Conservation (phyloP, 768 basidiomycete species). For the Boletus reticulatus region DNA sequence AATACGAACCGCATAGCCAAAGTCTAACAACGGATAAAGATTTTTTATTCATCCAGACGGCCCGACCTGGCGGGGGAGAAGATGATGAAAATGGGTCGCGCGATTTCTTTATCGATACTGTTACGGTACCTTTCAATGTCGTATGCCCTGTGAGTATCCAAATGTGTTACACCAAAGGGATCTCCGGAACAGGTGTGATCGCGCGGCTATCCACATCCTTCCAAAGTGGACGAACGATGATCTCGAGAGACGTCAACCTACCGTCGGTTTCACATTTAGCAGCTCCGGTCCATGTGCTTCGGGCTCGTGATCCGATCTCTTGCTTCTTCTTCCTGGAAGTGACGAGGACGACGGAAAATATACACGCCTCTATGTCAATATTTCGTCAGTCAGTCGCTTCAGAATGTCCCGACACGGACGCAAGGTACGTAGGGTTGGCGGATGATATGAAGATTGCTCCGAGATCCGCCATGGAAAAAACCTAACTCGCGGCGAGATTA, state of each 20-base stretch:
- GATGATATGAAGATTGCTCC: neutral
- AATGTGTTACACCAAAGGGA: neutral
- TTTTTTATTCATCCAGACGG: constrained; percentile 1
- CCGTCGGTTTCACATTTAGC: neutral
- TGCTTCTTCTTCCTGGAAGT: constrained; percentile 5
- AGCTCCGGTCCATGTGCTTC: neutral
- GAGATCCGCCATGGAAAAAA: constrained; percentile 15
- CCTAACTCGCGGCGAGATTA: constrained; percentile 21
- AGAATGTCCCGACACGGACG: neutral
- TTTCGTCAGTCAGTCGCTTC: neutral
- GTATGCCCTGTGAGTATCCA: constrained; percentile 2
- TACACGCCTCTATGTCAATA: neutral
- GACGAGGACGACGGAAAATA: neutral
- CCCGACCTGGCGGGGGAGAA: neutral
- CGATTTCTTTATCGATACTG: constrained; percentile 3
- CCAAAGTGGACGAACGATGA: constrained; percentile 15
- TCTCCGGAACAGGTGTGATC: constrained; percentile 14
- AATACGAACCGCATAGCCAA: neutral
- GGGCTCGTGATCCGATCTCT: constrained; percentile 6
- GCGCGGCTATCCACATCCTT: constrained; percentile 22
- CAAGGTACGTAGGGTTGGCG: neutral
- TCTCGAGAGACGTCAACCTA: constrained; percentile 12
- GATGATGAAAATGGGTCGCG: neutral
- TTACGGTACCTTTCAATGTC: constrained; percentile 11
- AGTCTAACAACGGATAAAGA: neutral